A percentile compares a stretch with the other conserved stretches of the same genome.
phyloP scores from a whole-genome alignment of 1,139 yeast genomes.

The Meyerozyma elateridarum region DNA sequence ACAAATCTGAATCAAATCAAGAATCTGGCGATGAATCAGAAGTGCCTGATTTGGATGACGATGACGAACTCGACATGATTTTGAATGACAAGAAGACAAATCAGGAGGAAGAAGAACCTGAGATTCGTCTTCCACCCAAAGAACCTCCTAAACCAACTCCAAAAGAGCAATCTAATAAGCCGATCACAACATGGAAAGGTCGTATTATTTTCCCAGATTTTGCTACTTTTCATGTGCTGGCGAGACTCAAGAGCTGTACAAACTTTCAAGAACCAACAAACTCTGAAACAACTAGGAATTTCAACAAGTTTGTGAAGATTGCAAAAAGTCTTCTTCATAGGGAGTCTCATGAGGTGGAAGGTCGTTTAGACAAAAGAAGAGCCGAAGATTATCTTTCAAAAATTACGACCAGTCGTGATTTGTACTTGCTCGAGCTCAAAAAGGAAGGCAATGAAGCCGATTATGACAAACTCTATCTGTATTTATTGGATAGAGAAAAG shows the following conservation, averaged over 20 bases:
- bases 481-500: conserved; percentile 45
- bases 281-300: conserved; percentile 16
- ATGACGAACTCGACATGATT: conserved; percentile 7
- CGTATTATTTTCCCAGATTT: conserved; percentile 51
- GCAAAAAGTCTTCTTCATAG: conserved; percentile 27
- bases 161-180: conserved; percentile 2
- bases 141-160: conserved; percentile 13
- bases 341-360: conserved; percentile 49
- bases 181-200: conserved; percentile 65
- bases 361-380: conserved; percentile 49
- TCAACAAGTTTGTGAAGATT: conserved; percentile 25
- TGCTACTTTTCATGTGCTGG: conserved; percentile 43
- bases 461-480: conserved; percentile 48
- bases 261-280: conserved; percentile 25
- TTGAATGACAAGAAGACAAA: conserved; percentile 10
- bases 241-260: conserved; percentile 39
- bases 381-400: conserved; percentile 57
- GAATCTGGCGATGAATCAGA: conserved; percentile 3
- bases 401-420: conserved; percentile 44
- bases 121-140: conserved; percentile 7
- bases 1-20: not conserved
- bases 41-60: conserved; percentile 6
- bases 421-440: conserved; percentile 44
- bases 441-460: conserved; percentile 19
- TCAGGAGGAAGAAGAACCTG: conserved; percentile 7